A percentile compares a stretch with the other conserved stretches of the same genome.
Evolutionary conservation across 2,329 filamentous ascomycete species (phyloP).

Genomic region (Bimuria novae-zelandiae): DNA sequence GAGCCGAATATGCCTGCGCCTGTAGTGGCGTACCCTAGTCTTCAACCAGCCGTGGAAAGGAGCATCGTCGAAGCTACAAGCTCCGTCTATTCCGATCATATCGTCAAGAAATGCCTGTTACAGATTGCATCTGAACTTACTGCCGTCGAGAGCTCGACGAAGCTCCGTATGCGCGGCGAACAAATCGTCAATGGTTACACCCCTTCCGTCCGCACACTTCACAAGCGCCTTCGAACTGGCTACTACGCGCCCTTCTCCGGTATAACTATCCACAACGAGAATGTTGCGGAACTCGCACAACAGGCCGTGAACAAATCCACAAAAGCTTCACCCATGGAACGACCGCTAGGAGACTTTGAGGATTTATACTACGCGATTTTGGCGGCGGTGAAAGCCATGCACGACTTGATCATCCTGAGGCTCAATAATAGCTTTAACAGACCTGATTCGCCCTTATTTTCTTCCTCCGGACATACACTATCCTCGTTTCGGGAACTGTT

Average conservation of each 20-base stretch:
- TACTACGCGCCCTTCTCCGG: constrained; percentile 21
- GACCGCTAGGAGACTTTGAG: constrained; percentile 39
- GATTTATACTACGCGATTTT: constrained; percentile 40
- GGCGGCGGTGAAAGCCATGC: constrained; percentile 31
- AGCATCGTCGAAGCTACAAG: constrained; percentile 14
- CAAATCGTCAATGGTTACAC: constrained; percentile 22
- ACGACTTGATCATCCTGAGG: constrained; percentile 26
- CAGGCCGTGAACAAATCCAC: constrained; percentile 56
- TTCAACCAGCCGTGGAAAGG: constrained; percentile 20
- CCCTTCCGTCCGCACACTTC: constrained; percentile 32
- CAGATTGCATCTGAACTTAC: constrained; percentile 22
- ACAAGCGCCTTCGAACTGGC: constrained; percentile 43
- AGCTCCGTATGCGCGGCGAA: constrained; percentile 14
- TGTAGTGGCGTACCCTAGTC: background rate
- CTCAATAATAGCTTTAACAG: constrained; percentile 32
- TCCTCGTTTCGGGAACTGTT: constrained; percentile 21
- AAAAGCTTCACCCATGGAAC: constrained; percentile 59
- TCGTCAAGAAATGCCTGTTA: constrained; percentile 18
- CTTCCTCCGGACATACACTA: constrained; percentile 18
- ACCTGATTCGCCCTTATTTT: constrained; percentile 14
- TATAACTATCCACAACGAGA: constrained; percentile 15
- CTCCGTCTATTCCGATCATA: constrained; percentile 11
- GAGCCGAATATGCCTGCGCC: no score
- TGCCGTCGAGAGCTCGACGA: constrained; percentile 15
- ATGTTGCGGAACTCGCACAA: background rate